Base-by-base conservation (phyloP, 192 early-diverging fungal species). In the Podila epigama region DNA sequence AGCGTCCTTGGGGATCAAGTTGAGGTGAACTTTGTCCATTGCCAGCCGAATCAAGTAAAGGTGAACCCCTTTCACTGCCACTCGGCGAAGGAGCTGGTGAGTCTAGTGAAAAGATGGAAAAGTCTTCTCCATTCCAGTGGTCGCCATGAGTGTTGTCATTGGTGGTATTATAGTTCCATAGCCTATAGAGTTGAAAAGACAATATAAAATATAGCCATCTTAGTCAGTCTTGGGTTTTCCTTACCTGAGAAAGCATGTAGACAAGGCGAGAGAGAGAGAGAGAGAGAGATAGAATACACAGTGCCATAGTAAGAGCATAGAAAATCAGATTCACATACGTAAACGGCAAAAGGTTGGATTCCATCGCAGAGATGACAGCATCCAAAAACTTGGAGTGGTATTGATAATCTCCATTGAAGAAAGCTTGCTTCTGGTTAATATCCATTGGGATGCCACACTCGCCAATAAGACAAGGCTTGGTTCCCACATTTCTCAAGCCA, bases 361-460 rank as follows among this genome's bases (percentile, higher is more conserved):
- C 93, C 77, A 95, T 78, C 0, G 88, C 88, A 53, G 73, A 82
- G 13, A 95, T 84, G 22, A 93, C 85, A 7, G 91, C 90, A 70
- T 95, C 92, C 66, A 95, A 65, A 62, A 95, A 95, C 12, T 85
- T 86, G 27, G 87, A 87, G 53, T 94, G 92, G 25, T 88, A 82
- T 2, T 69, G 81, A 70, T 91, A 95, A 61, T 95, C 89, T 5
- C 91, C 89, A 28, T 85, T 90, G 39, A 83, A 69, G 63, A 90
- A 93, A 5, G 92, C 92, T 50, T 79, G 54, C 60, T 88, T 84
- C 53, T 92, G 83, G 56, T 94, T 94, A 34, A 95, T 87, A 65
- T 95, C 93, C 93, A 94, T 94, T 9, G 93, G 92, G 57, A 94
- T 93, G 20, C 93, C 93, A 33, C 89, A 90, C 73, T 95, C 93